phyloP scores from a whole-genome alignment of 306 rosid genomes.

The Casuarina equisetifolia region DNA sequence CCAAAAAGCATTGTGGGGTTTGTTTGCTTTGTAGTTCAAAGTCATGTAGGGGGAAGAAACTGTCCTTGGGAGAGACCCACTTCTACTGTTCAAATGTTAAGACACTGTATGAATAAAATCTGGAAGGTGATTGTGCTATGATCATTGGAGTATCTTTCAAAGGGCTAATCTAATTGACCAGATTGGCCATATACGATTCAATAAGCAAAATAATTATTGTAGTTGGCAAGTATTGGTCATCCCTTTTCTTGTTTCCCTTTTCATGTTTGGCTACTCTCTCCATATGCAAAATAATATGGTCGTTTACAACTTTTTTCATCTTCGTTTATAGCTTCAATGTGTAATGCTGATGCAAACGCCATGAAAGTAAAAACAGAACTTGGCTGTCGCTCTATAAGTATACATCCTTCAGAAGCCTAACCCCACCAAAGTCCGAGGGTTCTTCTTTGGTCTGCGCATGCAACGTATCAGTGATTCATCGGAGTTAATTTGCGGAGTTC shows the following conservation, averaged over 20 bases:
- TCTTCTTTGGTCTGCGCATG: not conserved
- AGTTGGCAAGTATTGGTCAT: not conserved
- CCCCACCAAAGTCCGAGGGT: not conserved
- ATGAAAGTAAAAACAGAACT: not conserved
- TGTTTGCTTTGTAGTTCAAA: slow-evolving; percentile 18
- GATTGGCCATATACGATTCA: not conserved
- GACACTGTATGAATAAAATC: slow-evolving; percentile 22
- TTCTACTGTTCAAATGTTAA: slow-evolving; percentile 24
- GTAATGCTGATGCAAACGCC: not conserved
- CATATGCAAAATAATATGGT: not conserved
- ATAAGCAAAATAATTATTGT: not conserved
- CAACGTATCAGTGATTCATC: not conserved
- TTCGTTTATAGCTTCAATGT: not conserved
- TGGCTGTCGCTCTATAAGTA: no score
- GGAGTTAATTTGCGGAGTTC: not conserved
- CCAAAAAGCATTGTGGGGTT: slow-evolving; percentile 23
- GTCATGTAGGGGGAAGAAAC: slow-evolving; percentile 19
- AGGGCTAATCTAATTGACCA: slow-evolving; percentile 3
- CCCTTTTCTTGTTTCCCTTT: no score
- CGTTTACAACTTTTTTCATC: not conserved
- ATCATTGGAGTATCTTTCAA: slow-evolving; percentile 7
- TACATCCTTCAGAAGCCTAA: no score
- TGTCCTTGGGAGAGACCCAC: slow-evolving; percentile 30
- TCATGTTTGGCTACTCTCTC: not conserved
- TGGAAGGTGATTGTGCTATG: slow-evolving; percentile 43